A percentile compares a stretch with the other conserved stretches of the same genome.
Evolutionary conservation across 495 filamentous ascomycete genomes (phyloP).

Genomic region (Margaritispora aquatica): DNA sequence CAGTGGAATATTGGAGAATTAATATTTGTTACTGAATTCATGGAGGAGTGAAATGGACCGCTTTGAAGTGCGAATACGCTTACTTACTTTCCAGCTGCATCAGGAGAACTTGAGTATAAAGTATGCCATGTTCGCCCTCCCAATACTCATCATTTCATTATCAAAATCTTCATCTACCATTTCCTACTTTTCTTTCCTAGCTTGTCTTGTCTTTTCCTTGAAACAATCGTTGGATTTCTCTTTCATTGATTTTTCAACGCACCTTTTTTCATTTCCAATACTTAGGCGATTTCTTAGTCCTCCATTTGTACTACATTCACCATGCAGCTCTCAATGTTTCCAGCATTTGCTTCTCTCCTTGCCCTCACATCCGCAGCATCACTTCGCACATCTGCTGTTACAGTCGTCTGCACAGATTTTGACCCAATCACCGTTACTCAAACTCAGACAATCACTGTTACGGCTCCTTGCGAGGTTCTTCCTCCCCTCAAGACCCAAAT

Average conservation of each 20-base stretch:
- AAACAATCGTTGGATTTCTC: conserved; percentile 5
- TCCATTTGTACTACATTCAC: neutral
- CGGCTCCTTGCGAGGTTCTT: neutral
- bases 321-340: conserved; percentile 17
- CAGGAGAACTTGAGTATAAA: conserved; percentile 1
- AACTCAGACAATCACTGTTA: conserved; percentile 10
- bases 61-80: neutral
- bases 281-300: neutral
- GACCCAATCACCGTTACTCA: conserved; percentile 4
- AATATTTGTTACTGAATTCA: neutral
- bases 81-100: neutral
- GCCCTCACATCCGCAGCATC: conserved; percentile 3
- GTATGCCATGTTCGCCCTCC: neutral
- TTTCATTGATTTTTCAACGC: neutral
- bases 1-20: too few relatives aligned
- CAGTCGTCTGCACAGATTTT: conserved; percentile 11
- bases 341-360: conserved; percentile 1
- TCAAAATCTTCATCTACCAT: neutral
- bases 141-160: conserved; percentile 4
- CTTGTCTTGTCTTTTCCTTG: conserved; percentile 7
- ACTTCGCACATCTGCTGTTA: conserved; percentile 2
- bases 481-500: neutral
- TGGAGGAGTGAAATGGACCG: neutral
- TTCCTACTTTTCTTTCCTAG: conserved; percentile 5
- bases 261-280: neutral